These are phyloP conservation scores for Beauveria bassiana DNA, from an alignment of 2,329 filamentous ascomycete genomes.

Conservation along the genomic window DNA sequence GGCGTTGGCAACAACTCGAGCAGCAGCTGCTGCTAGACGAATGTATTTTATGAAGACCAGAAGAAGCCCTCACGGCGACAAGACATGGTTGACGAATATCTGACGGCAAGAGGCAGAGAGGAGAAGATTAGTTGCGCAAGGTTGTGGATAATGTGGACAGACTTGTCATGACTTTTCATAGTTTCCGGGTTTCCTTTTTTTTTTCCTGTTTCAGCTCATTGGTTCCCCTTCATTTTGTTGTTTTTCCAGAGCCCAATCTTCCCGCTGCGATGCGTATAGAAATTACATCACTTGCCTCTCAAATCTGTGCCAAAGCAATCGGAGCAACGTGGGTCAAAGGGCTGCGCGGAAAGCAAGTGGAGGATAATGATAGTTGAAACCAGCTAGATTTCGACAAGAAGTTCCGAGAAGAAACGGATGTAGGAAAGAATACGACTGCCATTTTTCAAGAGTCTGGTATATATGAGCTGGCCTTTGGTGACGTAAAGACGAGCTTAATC, in stretches of 20 bases:
- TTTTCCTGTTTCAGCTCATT: conserved; percentile 7
- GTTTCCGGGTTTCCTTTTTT: conserved; percentile 8
- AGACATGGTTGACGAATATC: background rate
- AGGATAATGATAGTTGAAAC: background rate
- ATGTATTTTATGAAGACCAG: background rate
- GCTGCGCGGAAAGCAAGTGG: background rate
- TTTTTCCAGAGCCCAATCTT: background rate
- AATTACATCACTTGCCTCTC: conserved; percentile 5
- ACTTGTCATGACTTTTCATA: conserved; percentile 11
- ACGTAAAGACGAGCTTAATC: too few species aligned
- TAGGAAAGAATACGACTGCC: background rate
- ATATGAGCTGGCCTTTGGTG: too few species aligned
- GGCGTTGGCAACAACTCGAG: conserved; percentile 82
- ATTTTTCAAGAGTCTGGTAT: background rate
- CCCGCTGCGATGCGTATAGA: conserved; percentile 6
- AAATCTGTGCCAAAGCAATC: background rate
- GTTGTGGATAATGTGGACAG: conserved; percentile 10
- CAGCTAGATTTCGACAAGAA: background rate
- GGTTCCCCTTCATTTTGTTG: conserved; percentile 5
- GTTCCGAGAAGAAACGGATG: background rate
- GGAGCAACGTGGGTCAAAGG: background rate
- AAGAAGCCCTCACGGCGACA: background rate
- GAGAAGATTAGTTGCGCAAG: conserved; percentile 1
- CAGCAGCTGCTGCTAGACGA: conserved; percentile 79
- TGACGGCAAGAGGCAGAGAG: background rate